Conservation (phyloP, 23 red algal genomes). For the Gracilariopsis chorda region DNA sequence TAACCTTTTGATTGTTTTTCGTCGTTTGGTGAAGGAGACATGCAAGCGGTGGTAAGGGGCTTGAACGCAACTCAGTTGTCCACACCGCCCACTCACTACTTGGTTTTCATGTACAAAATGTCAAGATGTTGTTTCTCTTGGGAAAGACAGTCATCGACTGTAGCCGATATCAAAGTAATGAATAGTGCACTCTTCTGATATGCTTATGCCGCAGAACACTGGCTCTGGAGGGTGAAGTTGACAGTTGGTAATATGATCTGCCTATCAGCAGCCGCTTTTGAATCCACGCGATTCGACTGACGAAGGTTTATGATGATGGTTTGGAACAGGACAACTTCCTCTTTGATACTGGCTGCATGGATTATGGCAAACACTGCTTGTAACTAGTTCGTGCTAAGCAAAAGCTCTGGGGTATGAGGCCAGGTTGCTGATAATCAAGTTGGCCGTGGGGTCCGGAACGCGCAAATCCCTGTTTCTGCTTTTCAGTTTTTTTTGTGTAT, state of each 20-base stretch:
- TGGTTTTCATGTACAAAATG: constrained; percentile 7
- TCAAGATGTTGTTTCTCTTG: neutral
- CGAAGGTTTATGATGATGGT: neutral
- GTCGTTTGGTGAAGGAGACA: constrained; percentile 23
- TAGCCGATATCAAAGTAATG: neutral
- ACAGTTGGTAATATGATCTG: neutral
- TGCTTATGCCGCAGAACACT: neutral
- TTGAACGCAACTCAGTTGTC: constrained; percentile 9
- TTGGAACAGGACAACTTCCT: no score
- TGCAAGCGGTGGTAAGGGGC: neutral
- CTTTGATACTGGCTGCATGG: no score
- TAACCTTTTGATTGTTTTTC: constrained; percentile 15
- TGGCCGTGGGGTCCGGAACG: no score
- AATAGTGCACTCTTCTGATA: neutral
- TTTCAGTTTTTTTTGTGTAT: no score
- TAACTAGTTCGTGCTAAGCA: no score
- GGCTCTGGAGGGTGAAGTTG: constrained; percentile 4
- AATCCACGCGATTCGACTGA: constrained; percentile 8
- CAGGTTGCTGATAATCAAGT: no score
- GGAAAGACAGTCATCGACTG: constrained; percentile 13
- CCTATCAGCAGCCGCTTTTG: neutral
- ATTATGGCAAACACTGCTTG: no score
- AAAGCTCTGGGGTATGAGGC: no score
- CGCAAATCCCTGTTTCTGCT: no score
- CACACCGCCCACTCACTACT: neutral